Evolutionary conservation across 139 green algal species (phyloP).

Genomic region (Chlorella sorokiniana): DNA sequence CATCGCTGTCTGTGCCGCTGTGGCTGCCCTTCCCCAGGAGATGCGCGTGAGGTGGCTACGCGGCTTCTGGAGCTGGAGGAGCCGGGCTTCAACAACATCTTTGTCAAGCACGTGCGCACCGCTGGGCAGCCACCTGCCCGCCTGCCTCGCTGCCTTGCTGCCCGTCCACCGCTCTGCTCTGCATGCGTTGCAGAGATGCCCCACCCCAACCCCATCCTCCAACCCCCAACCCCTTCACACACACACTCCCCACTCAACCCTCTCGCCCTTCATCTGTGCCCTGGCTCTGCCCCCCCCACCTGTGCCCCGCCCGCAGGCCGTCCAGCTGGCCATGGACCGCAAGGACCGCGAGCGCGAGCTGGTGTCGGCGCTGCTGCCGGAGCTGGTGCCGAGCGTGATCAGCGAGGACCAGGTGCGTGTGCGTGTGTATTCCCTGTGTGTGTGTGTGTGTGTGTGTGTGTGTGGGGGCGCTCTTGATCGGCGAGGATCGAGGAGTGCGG

Average conservation of each 20-base stretch:
- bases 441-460: not conserved
- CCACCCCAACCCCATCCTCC: too few relatives aligned
- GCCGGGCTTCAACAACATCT: conserved; percentile 87
- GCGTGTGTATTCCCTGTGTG: not conserved
- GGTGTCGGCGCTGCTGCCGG: conserved; percentile 73
- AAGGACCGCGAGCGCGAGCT: conserved; percentile 86
- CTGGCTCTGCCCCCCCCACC: not conserved
- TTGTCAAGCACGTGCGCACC: conserved; percentile 80
- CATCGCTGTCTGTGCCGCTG: conserved; percentile 20
- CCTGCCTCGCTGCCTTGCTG: too few relatives aligned
- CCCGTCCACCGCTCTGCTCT: not conserved
- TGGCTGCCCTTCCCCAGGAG: not conserved
- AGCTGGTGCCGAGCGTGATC: conserved; percentile 67
- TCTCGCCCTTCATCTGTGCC: too few relatives aligned
- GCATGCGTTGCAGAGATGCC: too few relatives aligned
- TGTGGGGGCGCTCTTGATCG: not conserved
- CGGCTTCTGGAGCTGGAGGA: conserved; percentile 76
- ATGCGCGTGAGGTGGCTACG: conserved; percentile 59
- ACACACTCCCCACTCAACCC: too few relatives aligned
- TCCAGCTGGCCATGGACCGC: conserved; percentile 84
- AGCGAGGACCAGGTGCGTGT: conserved; percentile 28
- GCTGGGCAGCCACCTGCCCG: too few relatives aligned
- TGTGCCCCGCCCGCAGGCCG: conserved; percentile 38
- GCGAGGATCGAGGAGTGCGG: too few relatives aligned
- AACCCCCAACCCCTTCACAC: too few relatives aligned